Conservation (phyloP, 805 yeast genomes). For the Saccharomycopsis olivae region DNA sequence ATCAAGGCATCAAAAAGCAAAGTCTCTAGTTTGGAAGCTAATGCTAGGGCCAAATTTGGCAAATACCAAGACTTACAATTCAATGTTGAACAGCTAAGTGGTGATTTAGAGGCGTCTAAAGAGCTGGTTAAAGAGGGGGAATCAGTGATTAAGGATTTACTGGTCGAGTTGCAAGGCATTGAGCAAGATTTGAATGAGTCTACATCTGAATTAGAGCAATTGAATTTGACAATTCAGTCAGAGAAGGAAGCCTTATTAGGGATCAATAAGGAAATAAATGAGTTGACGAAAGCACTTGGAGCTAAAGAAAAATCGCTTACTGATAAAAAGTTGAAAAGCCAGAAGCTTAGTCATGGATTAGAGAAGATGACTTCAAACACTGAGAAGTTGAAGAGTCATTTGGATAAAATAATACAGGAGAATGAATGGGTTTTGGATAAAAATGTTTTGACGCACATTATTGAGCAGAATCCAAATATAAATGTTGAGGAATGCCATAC, state of each 20-base stretch:
- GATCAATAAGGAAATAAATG: constrained; percentile 66
- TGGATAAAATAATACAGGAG: constrained; percentile 39
- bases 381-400: constrained; percentile 26
- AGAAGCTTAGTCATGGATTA: constrained; percentile 44
- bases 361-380: constrained; percentile 35
- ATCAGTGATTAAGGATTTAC: constrained; percentile 27
- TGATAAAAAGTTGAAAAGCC: constrained; percentile 40
- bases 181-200: constrained; percentile 20
- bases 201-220: constrained; percentile 20
- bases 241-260: constrained; percentile 55
- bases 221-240: constrained; percentile 30
- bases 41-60: constrained; percentile 37
- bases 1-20: constrained; percentile 31
- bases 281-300: constrained; percentile 38
- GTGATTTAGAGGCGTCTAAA: constrained; percentile 40
- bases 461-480: constrained; percentile 53
- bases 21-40: constrained; percentile 27
- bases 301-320: constrained; percentile 31
- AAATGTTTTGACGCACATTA: constrained; percentile 40
- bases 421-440: constrained; percentile 69
- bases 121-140: constrained; percentile 32
- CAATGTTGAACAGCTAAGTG: constrained; percentile 55
- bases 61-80: constrained; percentile 53
- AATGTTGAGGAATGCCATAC: constrained; percentile 53
- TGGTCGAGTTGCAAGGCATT: constrained; percentile 21